Percentiles rank a stretch among this genome's conserved stretches.
Conservation (phyloP, 345 rosid species). For the Boechera divaricarpa region DNA sequence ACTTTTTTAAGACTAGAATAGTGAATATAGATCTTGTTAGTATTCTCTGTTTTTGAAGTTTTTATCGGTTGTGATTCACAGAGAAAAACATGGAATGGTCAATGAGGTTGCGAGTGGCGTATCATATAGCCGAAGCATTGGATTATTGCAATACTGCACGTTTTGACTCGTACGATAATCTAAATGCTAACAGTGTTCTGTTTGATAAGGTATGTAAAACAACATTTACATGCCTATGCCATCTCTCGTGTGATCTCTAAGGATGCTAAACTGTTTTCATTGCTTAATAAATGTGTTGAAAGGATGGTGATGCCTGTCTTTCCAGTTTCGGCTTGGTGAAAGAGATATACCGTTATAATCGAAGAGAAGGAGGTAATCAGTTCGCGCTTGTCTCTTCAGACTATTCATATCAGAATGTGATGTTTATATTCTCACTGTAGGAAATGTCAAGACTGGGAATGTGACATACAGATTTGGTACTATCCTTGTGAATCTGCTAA, state of each 20-base stretch:
- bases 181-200: conserved; percentile 80
- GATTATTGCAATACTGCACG: conserved; percentile 67
- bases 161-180: conserved; percentile 70
- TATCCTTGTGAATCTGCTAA: conserved; percentile 68
- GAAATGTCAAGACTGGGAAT: conserved; percentile 73
- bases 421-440: conserved; percentile 44
- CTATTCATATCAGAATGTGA: neutral
- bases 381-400: neutral
- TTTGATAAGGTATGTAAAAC: conserved; percentile 66
- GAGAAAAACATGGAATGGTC: conserved; percentile 89
- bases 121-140: conserved; percentile 76
- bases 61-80: conserved; percentile 20
- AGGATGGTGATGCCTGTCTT: conserved; percentile 87
- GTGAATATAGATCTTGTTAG: neutral
- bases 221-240: neutral
- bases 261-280: neutral
- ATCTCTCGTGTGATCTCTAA: neutral
- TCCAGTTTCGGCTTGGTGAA: conserved; percentile 91
- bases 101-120: conserved; percentile 78
- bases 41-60: conserved; percentile 4
- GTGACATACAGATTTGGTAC: conserved; percentile 77
- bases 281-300: conserved; percentile 33
- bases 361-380: conserved; percentile 62
- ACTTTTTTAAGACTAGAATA: too few species aligned
- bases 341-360: conserved; percentile 45